Evolutionary conservation across 2,329 filamentous ascomycete genomes (phyloP).

Genomic region (Parascedosporium putredinis): DNA sequence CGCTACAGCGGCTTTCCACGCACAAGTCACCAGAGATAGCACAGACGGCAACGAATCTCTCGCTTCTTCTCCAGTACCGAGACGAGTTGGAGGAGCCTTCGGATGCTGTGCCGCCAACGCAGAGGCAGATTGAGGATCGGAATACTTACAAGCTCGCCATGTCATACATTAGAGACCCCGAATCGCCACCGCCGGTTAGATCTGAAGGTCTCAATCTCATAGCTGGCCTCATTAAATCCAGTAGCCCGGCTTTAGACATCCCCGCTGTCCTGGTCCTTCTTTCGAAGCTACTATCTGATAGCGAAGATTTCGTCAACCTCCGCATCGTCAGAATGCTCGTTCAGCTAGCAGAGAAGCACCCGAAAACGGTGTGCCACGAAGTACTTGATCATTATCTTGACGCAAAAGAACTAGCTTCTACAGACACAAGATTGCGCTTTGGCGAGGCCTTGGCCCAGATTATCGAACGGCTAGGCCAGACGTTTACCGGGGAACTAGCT

Average conservation of each 20-base stretch:
- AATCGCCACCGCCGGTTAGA: conserved; percentile 56
- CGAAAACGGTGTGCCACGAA: conserved; percentile 50
- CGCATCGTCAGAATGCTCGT: conserved; percentile 57
- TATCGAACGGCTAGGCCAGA: conserved; percentile 47
- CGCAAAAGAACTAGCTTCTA: conserved; percentile 40
- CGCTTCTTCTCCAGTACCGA: conserved; percentile 43
- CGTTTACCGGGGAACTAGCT: conserved; percentile 44
- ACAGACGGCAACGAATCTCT: conserved; percentile 43
- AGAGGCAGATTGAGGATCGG: conserved; percentile 46
- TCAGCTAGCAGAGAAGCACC: conserved; percentile 50
- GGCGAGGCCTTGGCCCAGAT: conserved; percentile 58
- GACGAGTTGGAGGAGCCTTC: conserved; percentile 39
- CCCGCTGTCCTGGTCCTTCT: conserved; percentile 53
- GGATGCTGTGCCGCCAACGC: conserved; percentile 27
- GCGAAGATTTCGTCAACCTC: conserved; percentile 62
- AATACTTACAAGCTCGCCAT: conserved; percentile 53
- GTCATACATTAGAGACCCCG: conserved; percentile 49
- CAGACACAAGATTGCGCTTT: conserved; percentile 57
- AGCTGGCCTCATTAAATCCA: conserved; percentile 42
- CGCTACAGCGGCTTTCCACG: conserved; percentile 32
- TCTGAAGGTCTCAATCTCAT: conserved; percentile 54
- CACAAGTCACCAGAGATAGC: conserved; percentile 1
- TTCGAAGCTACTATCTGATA: conserved; percentile 51
- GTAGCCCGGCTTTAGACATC: conserved; percentile 54
- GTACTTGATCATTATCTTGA: conserved; percentile 61